Base-by-base conservation (phyloP, 1,139 yeast species). In the Martiniozyma asiatica region DNA sequence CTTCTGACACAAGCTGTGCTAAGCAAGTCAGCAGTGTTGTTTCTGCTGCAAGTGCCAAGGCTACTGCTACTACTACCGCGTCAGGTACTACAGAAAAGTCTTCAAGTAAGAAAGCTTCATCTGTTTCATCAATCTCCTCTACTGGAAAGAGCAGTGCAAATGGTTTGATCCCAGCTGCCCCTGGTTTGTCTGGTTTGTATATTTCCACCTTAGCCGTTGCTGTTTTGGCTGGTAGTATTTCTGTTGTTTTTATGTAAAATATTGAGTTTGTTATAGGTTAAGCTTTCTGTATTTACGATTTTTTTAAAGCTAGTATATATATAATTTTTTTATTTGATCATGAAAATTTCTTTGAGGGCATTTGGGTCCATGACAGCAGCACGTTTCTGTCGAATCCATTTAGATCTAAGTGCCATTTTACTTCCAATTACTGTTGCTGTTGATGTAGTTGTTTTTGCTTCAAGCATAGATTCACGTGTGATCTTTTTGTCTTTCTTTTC, bases 321-420 rank as follows among this genome's bases (percentile, higher is more conserved):
- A 17, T 11, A n/a, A 23, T 27, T 12, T 20, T 38, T 59, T 66
- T 36, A 80, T 62, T 45, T 43, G 29, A 82, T 72, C 97, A 87
- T 87, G 51, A 87, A 80, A 36, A 87, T 87, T 54, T 87, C 97
- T 45, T 82, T 84, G 39, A 87, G 66, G 15, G 94, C 85, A 50
- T 82, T 76, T 10, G 79, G 67, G 51, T 87, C 96, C 75, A 79
- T 71, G 0, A 87, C 85, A 2, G 96, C 85, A 6, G 94, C 93
- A 45, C 89, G 67, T 51, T 87, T 87, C 49, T 84, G 94, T 40
- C 68, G 76, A 35, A 87, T 85, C 76, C 84, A 85, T 50, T 72
- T 74, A 12, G 94, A 76, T 48, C 97, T 68, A 3, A 79, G 80
- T 0, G 93, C 79, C 30, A 79, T 58, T 48, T 93, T 66, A 2